Conservation (phyloP, 2,329 filamentous ascomycete genomes). For the Fonsecaea pedrosoi region DNA sequence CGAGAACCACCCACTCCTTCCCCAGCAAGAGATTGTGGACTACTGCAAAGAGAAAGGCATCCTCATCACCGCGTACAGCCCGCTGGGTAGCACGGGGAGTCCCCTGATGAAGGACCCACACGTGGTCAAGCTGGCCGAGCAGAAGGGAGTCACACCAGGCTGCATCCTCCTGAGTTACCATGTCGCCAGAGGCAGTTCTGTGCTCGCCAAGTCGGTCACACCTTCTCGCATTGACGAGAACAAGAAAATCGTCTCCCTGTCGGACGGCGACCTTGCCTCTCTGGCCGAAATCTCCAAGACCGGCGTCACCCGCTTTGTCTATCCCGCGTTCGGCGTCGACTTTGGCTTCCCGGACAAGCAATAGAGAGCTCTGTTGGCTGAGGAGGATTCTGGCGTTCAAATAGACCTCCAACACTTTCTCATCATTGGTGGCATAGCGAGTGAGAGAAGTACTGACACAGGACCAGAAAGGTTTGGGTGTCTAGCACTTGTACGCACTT, state of each 20-base stretch:
- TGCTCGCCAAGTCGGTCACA: slow-evolving; percentile 50
- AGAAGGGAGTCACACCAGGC: slow-evolving; percentile 49
- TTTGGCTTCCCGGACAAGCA: slow-evolving; percentile 39
- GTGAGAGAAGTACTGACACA: neutral
- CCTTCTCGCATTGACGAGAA: slow-evolving; percentile 52
- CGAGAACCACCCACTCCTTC: slow-evolving; percentile 62
- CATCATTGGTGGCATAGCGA: neutral
- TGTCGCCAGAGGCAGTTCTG: slow-evolving; percentile 38
- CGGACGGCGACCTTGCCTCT: slow-evolving; percentile 47
- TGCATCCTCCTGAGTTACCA: slow-evolving; percentile 54
- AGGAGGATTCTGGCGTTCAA: neutral
- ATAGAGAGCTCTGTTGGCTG: slow-evolving; percentile 1
- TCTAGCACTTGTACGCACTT: neutral
- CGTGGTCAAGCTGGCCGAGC: slow-evolving; percentile 51
- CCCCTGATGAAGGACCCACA: slow-evolving; percentile 52
- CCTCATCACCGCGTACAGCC: slow-evolving; percentile 62
- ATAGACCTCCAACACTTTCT: neutral
- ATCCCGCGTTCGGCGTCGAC: slow-evolving; percentile 36
- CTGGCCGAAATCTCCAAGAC: slow-evolving; percentile 37
- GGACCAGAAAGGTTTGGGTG: neutral
- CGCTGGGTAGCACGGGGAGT: slow-evolving; percentile 60
- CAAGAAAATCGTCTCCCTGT: slow-evolving; percentile 52
- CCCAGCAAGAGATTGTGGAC: slow-evolving; percentile 56
- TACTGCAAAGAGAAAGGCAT: slow-evolving; percentile 60
- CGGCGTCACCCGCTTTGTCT: slow-evolving; percentile 33